Base-by-base conservation (phyloP, 176 grass and related monocot species). In the Avena sativa region DNA sequence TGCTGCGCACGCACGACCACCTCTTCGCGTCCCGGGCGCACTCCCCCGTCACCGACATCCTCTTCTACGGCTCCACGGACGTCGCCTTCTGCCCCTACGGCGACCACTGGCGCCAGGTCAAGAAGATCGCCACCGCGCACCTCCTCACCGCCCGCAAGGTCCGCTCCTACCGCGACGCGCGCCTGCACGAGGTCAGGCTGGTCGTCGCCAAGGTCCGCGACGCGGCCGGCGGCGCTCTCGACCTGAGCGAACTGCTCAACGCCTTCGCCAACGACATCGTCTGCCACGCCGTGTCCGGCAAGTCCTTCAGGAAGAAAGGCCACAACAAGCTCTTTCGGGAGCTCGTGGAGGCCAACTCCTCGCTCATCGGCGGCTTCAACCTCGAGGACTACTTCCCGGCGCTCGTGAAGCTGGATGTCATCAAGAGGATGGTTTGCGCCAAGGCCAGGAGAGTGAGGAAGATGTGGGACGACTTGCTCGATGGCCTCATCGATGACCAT, bases 41-140 rank as follows among this genome's bases (percentile, higher is more conserved):
- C 72, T 75, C 46, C 73, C 17, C 69, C 9, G 69, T 28, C 12
- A 26, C 46, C 1, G 21, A 78, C 50, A 34, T 36, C 51, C 51
- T 78, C 76, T n/a, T 57, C 21, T 38, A 38, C 47, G 28, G 51
- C 50, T 12, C 30, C 47, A 6, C 52, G 9, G 76, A 78, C 51
- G 28, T 58, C 9, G 49, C 76, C 53, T 38, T 36, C 21, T 17
- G 15, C 16, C 52, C 28, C 14, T 78, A 78, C 75, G 53, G 76
- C 26, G 52, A 78, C 9, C 53, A 51, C 73, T 76, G 46, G 46
- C 46, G 73, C 11, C 47, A 76, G 46, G 73, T 25, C 2, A 76
- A 49, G 73, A 76, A 28, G 48, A 21, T 74, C 43, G 9, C n/a
- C 71, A 74, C 71, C 71, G 7, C 43, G 71, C 71, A 74, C 43